phyloP scores from a whole-genome alignment of 176 grass and related monocot genomes.

The Guadua angustifolia region DNA sequence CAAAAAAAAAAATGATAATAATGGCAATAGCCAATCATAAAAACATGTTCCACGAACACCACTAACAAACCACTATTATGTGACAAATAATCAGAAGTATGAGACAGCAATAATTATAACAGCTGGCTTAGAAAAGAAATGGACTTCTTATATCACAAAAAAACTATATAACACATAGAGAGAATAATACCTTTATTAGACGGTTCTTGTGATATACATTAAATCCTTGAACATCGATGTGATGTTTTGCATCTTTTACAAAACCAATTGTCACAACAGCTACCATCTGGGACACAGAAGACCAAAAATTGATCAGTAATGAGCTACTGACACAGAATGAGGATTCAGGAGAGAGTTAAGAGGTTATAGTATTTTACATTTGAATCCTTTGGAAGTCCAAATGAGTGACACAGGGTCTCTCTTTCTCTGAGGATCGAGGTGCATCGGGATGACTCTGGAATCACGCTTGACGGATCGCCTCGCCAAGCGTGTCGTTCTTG shows the following conservation, averaged over 20 bases:
- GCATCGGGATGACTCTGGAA: no score
- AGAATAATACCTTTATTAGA: constrained; percentile 82
- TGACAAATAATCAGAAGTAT: constrained; percentile 26
- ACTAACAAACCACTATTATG: not conserved
- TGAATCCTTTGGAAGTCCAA: constrained; percentile 71
- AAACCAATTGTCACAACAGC: constrained; percentile 94
- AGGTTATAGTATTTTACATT: constrained; percentile 57
- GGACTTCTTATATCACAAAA: constrained; percentile 18
- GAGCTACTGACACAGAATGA: constrained; percentile 34
- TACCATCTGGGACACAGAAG: constrained; percentile 74
- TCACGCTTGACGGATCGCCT: no score
- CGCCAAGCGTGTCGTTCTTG: no score
- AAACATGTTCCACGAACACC: not conserved
- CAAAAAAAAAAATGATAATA: not conserved
- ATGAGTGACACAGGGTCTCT: no score
- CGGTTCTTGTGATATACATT: constrained; percentile 98
- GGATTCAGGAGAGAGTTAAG: constrained; percentile 31
- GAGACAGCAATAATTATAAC: constrained; percentile 22
- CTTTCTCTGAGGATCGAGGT: no score
- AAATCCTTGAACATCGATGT: constrained; percentile 92
- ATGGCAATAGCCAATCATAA: not conserved
- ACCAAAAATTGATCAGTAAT: constrained; percentile 31
- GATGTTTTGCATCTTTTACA: constrained; percentile 98
- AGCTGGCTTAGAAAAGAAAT: constrained; percentile 16
- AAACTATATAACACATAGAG: not conserved